A percentile compares a stretch with the other conserved stretches of the same genome.
Evolutionary conservation across 345 rosid species (phyloP).

Genomic region (Salix brachista): DNA sequence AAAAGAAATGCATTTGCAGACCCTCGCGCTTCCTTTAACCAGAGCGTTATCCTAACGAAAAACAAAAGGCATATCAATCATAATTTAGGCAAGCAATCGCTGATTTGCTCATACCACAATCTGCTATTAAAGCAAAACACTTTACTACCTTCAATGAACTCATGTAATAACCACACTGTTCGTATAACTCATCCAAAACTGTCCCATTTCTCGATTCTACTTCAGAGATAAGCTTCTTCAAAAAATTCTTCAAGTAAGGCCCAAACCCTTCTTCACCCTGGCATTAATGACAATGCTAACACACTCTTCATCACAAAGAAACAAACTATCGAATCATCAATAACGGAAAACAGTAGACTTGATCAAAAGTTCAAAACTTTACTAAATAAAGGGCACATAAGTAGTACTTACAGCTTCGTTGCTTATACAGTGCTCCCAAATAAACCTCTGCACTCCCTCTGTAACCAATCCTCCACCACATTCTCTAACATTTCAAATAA

Average conservation of each 20-base stretch:
- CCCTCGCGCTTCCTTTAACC: conserved; percentile 40
- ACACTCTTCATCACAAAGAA: conserved; percentile 1
- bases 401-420: conserved; percentile 41
- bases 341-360: background rate
- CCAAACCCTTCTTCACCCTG: conserved; percentile 48
- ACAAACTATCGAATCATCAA: background rate
- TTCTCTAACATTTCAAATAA: conserved; percentile 23
- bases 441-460: conserved; percentile 53
- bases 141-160: conserved; percentile 50
- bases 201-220: conserved; percentile 48
- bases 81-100: background rate
- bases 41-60: conserved; percentile 38
- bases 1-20: conserved; percentile 62
- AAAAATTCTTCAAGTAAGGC: conserved; percentile 49
- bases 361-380: background rate
- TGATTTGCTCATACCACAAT: background rate
- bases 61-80: background rate
- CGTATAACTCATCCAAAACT: conserved; percentile 66
- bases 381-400: background rate
- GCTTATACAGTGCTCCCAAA: conserved; percentile 59
- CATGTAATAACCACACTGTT: conserved; percentile 52
- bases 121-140: background rate
- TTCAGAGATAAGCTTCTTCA: conserved; percentile 69
- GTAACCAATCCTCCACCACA: conserved; percentile 62
- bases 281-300: conserved; percentile 18